A percentile compares a stretch with the other conserved stretches of the same genome.
Evolutionary conservation across 1,284 basidiomycete species (phyloP).

Genomic region (Cerioporus squamosus): DNA sequence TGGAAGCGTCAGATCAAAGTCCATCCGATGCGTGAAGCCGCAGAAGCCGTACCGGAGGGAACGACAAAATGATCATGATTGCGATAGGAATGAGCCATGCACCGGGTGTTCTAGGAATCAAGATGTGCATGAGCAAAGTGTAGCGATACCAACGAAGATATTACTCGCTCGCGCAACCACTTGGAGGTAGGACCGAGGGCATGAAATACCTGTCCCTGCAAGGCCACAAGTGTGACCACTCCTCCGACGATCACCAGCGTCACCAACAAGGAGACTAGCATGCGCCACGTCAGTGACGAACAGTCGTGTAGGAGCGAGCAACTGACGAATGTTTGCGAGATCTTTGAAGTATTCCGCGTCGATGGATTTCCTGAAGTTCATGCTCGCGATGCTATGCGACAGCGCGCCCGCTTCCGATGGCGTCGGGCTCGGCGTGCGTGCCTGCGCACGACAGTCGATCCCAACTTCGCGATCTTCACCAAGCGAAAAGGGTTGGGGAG

Average conservation of each 20-base stretch:
- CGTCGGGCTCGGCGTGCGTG: slow-evolving; percentile 45
- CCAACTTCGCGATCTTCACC: too few species aligned
- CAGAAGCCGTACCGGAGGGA: slow-evolving; percentile 66
- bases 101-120: slow-evolving; percentile 24
- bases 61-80: slow-evolving; percentile 76
- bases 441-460: slow-evolving; percentile 26
- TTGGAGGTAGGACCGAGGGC: slow-evolving; percentile 57
- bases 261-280: not conserved
- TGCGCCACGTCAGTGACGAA: slow-evolving; percentile 40
- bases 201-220: slow-evolving; percentile 55
- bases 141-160: too few species aligned
- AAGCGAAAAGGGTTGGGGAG: too few species aligned
- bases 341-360: slow-evolving; percentile 32
- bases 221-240: slow-evolving; percentile 57
- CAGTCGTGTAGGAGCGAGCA: slow-evolving; percentile 39
- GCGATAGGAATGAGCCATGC: slow-evolving; percentile 90
- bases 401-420: slow-evolving; percentile 31
- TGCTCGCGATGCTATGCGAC: not conserved
- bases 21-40: not conserved
- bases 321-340: slow-evolving; percentile 42
- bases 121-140: too few species aligned
- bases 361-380: slow-evolving; percentile 9
- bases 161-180: slow-evolving; percentile 49
- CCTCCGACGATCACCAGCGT: slow-evolving; percentile 32
- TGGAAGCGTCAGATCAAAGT: not conserved